phyloP scores from a whole-genome alignment of 345 rosid genomes.

The Pelargonium nanum region DNA sequence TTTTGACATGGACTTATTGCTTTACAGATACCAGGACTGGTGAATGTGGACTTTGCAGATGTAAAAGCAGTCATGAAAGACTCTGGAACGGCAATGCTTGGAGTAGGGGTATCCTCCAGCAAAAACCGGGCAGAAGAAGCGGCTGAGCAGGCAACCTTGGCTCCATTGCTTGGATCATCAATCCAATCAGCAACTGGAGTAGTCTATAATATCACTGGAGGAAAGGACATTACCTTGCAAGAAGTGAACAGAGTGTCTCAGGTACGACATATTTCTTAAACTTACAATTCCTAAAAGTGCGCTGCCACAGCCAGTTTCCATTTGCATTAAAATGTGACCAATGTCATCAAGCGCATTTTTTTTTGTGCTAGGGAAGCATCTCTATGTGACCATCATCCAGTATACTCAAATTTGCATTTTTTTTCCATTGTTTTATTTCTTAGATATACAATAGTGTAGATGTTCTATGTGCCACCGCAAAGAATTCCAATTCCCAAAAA shows the following conservation, averaged over 20 bases:
- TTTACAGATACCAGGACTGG: conserved; percentile 87
- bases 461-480: not conserved
- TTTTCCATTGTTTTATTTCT: not conserved
- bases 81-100: conserved; percentile 98
- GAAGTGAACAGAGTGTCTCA: conserved; percentile 95
- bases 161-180: conserved; percentile 97
- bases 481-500: too few relatives aligned
- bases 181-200: conserved; percentile 97
- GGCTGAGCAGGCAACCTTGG: conserved; percentile 93
- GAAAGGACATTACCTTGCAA: conserved; percentile 89
- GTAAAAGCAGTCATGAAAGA: conserved; percentile 94
- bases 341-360: too few relatives aligned
- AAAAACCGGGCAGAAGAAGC: conserved; percentile 99
- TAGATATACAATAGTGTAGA: not conserved
- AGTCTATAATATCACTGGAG: conserved; percentile 93
- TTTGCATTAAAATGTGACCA: too few relatives aligned
- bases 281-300: not conserved
- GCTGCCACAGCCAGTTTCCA: not conserved
- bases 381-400: too few relatives aligned
- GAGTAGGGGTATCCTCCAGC: conserved; percentile 97
- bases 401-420: too few relatives aligned
- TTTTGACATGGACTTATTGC: not conserved
- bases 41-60: conserved; percentile 97
- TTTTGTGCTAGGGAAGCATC: too few relatives aligned
- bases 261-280: conserved; percentile 26